Conservation (phyloP, 2,329 filamentous ascomycete genomes). For the Akanthomyces uredinophilus region DNA sequence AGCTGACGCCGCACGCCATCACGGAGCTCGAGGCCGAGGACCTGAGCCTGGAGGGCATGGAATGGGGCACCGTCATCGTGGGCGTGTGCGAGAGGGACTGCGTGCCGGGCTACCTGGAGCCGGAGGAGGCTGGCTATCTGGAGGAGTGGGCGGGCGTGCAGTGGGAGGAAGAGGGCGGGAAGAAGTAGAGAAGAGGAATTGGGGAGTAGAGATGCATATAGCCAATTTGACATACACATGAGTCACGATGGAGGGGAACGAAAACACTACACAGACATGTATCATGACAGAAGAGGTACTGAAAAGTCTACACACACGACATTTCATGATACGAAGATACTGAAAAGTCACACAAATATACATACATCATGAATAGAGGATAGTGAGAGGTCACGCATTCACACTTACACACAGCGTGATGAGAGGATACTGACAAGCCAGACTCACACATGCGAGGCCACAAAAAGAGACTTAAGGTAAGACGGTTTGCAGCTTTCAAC, state of each 20-base stretch:
- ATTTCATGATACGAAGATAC: too few relatives aligned
- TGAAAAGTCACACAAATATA: too few relatives aligned
- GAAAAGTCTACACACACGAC: too few relatives aligned
- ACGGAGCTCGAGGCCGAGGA: slow-evolving; percentile 78
- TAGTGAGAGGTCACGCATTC: too few relatives aligned
- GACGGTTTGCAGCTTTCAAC: slow-evolving; percentile 2
- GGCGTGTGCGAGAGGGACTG: slow-evolving; percentile 82
- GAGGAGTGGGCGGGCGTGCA: slow-evolving; percentile 99
- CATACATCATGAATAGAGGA: too few relatives aligned
- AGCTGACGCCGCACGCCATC: slow-evolving; percentile 88
- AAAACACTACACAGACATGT: slow-evolving; percentile 18
- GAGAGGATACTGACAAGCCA: background rate
- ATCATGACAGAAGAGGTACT: slow-evolving; percentile 12
- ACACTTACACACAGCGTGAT: too few relatives aligned
- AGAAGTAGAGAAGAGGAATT: slow-evolving; percentile 21
- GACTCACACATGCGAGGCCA: background rate
- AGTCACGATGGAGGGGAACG: slow-evolving; percentile 14
- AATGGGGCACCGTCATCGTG: slow-evolving; percentile 91
- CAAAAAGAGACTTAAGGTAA: background rate
- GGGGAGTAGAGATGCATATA: background rate
- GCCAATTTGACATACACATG: slow-evolving; percentile 20
- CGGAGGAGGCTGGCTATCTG: slow-evolving; percentile 67
- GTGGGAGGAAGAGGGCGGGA: slow-evolving; percentile 73
- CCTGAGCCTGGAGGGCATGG: slow-evolving; percentile 77
- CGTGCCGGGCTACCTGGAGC: slow-evolving; percentile 49